Evolutionary conservation across 1,284 basidiomycete species (phyloP).

Genomic region (Apiotrichum sp.): DNA sequence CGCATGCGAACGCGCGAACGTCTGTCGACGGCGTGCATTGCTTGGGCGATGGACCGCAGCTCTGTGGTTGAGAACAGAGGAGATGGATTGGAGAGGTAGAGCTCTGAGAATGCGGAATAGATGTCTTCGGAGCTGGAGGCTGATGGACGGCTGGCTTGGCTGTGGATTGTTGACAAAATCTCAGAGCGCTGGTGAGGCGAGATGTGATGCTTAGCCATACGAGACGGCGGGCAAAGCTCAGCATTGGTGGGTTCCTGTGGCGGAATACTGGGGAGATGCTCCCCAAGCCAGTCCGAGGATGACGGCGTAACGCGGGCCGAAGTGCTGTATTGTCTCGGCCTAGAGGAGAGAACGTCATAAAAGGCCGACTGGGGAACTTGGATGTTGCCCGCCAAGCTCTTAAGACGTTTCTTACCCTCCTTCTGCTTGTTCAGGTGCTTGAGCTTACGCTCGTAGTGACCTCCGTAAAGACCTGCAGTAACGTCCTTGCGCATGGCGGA

Average conservation of each 20-base stretch:
- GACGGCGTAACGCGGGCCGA: conserved; percentile 1
- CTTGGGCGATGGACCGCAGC: conserved; percentile 16
- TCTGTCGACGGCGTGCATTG: conserved; percentile 18
- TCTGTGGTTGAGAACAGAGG: conserved; percentile 28
- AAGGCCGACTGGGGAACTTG: conserved; percentile 87
- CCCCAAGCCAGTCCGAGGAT: background rate
- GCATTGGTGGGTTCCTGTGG: background rate
- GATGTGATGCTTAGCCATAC: conserved; percentile 6
- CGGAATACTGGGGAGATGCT: background rate
- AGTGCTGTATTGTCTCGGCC: conserved; percentile 29
- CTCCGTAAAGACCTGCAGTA: conserved; percentile 88
- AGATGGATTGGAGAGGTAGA: conserved; percentile 23
- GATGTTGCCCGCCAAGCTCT: conserved; percentile 69
- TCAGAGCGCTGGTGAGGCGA: conserved; percentile 11
- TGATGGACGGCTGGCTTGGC: background rate
- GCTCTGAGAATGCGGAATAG: conserved; percentile 21
- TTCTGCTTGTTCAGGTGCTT: conserved; percentile 91
- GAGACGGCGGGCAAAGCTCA: background rate
- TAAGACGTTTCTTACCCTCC: conserved; percentile 79
- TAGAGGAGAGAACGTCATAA: conserved; percentile 68
- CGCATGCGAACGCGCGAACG: background rate
- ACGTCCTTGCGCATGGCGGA: conserved; percentile 88
- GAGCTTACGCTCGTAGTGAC: conserved; percentile 85
- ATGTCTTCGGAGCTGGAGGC: conserved; percentile 13
- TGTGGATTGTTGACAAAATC: conserved; percentile 11